A percentile compares a stretch with the other conserved stretches of the same genome.
Evolutionary conservation across 495 filamentous ascomycete genomes (phyloP).

Genomic region (Penicillium parvum): DNA sequence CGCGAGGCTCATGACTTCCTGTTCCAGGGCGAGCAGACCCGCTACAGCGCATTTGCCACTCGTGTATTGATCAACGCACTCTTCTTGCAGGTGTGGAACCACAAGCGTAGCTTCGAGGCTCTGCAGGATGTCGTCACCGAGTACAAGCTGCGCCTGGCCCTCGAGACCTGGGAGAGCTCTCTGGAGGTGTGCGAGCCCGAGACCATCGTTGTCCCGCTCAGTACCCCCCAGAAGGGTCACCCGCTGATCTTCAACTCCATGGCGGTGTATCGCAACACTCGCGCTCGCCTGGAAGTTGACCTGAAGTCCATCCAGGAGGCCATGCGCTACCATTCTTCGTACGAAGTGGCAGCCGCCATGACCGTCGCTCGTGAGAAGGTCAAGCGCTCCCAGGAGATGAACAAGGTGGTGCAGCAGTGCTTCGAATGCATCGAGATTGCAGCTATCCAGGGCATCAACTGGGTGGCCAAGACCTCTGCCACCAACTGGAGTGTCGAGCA

Average conservation of each 20-base stretch:
- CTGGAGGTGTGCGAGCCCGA: slow-evolving; percentile 92
- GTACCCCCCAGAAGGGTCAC: slow-evolving; percentile 95
- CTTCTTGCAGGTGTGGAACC: slow-evolving; percentile 97
- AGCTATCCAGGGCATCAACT: slow-evolving; percentile 89
- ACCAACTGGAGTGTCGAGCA: slow-evolving; percentile 99
- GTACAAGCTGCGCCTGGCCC: slow-evolving; percentile 91
- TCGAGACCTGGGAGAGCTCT: slow-evolving; percentile 98
- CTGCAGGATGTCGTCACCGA: slow-evolving; percentile 96
- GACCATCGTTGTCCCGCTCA: slow-evolving; percentile 82
- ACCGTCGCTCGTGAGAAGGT: slow-evolving; percentile 87
- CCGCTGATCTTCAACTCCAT: slow-evolving; percentile 98
- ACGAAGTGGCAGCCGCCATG: slow-evolving; percentile 96
- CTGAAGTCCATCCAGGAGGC: slow-evolving; percentile 94
- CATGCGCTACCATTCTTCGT: slow-evolving; percentile 92
- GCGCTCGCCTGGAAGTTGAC: slow-evolving; percentile 89
- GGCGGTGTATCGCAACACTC: slow-evolving; percentile 94
- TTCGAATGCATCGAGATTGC: slow-evolving; percentile 98
- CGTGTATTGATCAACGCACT: slow-evolving; percentile 98
- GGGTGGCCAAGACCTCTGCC: slow-evolving; percentile 93
- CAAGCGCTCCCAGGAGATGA: slow-evolving; percentile 93
- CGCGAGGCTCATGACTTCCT: slow-evolving; percentile 90
- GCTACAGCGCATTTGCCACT: slow-evolving; percentile 96
- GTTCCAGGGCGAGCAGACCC: slow-evolving; percentile 85
- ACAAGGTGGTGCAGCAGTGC: slow-evolving; percentile 96
- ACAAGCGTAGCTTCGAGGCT: slow-evolving; percentile 94